Percentiles rank a stretch among this genome's conserved stretches.
Evolutionary conservation across 1,139 yeast genomes (phyloP).

Genomic region (Pneumocystis carinii): DNA sequence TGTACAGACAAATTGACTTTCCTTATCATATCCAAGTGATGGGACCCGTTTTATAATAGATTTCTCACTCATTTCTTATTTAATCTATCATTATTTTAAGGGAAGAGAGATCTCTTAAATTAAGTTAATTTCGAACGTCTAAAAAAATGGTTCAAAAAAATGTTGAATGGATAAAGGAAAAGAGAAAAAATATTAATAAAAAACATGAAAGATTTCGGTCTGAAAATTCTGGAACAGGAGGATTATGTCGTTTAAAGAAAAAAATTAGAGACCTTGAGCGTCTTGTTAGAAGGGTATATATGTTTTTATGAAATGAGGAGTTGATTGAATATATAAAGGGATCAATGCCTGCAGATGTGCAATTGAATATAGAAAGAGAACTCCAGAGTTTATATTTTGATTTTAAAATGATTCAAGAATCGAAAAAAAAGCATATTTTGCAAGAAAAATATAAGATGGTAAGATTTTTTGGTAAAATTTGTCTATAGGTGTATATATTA

Average conservation of each 20-base stretch:
- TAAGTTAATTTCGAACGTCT: too few relatives aligned
- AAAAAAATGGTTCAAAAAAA: not conserved
- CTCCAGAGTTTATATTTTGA: constrained; percentile 7
- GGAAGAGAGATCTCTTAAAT: not conserved
- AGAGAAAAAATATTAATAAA: not conserved
- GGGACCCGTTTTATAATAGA: not conserved
- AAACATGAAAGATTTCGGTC: not conserved
- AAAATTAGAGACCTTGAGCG: constrained; percentile 78
- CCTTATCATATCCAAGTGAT: not conserved
- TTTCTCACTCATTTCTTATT: not conserved
- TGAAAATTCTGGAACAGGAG: constrained; percentile 28
- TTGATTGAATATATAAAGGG: constrained; percentile 28
- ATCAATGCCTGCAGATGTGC: constrained; percentile 57
- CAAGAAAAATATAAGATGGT: constrained; percentile 77
- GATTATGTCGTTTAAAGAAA: constrained; percentile 26
- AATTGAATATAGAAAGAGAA: constrained; percentile 35
- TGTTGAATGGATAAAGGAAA: not conserved
- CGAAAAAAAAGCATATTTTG: constrained; percentile 44
- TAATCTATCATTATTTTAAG: not conserved
- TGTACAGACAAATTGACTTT: not conserved
- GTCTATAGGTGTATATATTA: not conserved
- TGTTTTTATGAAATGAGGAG: not conserved
- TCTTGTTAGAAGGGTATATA: constrained; percentile 29
- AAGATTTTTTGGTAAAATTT: constrained; percentile 41
- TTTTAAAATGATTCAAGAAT: constrained; percentile 30